Base-by-base conservation (phyloP, 1,284 basidiomycete species). In the Pholiota adiposa region DNA sequence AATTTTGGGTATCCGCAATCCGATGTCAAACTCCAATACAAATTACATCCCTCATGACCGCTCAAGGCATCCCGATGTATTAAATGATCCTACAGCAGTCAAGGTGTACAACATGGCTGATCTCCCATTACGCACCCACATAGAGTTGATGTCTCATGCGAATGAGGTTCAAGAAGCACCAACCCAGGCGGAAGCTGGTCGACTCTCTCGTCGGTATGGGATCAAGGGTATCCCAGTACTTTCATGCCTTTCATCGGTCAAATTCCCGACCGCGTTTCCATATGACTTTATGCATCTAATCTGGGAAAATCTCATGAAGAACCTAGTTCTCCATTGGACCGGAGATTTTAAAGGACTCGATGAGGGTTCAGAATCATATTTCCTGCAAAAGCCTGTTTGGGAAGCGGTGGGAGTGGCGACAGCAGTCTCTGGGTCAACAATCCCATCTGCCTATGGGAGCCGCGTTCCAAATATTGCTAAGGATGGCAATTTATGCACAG, bases 221-320 rank as follows among this genome's bases (percentile, higher is more conserved):
- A 75, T 83, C 61, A 82, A 81, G 40, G 77, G 76, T 0, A 51
- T 76, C 0, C 70, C 78, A 0, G 29, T 79, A 1, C 72, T 81
- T 0, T 65, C 64, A 9, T 40, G 44, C 51, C 65, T 83, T 1
- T 54, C 67, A 0, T 79, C 76, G 0, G 62, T 83, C 2, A 64
- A 60, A 0, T 78, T 81, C 50, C 77, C 80, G 0, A 0, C 40
- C 0, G 81, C 75, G 0, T 82, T 82, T 54, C 78, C 77, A 0
- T 76, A 74, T 52, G 77, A 83, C 60, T 80, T 81, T 64, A 83
- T 83, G 81, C 79, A 83, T 57, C 72, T 82, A 0, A 70, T 82
- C 36, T 77, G 63, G 64, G 76, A 79, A 62, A 81, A 82, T 56
- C 44, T 77, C 0, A 59, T 80, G 19, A 69, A 69, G 50, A 79